Conservation (phyloP, 805 yeast genomes). For the Yamadazyma nakazawae region DNA sequence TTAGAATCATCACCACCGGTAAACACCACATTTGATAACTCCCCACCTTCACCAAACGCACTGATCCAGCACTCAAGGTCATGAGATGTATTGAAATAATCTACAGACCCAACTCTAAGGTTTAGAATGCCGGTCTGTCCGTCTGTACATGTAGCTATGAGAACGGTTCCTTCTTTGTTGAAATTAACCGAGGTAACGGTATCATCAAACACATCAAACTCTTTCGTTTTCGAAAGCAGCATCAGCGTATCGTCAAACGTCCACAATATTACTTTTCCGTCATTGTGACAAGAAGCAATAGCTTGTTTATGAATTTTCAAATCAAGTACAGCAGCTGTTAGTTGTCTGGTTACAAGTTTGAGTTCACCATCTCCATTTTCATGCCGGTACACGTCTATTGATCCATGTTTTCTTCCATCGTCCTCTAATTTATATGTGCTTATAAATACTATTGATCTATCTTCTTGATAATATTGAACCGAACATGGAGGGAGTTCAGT, state of each 20-base stretch:
- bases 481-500: slow-evolving; percentile 83
- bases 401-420: slow-evolving; percentile 62
- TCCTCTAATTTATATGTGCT: slow-evolving; percentile 80
- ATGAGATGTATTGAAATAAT: slow-evolving; percentile 45
- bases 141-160: slow-evolving; percentile 56
- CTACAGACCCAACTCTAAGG: slow-evolving; percentile 15
- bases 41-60: slow-evolving; percentile 57
- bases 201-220: slow-evolving; percentile 10
- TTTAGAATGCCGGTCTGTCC: slow-evolving; percentile 55
- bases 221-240: not conserved
- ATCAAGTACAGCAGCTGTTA: slow-evolving; percentile 69
- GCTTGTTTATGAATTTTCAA: slow-evolving; percentile 62
- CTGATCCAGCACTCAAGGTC: slow-evolving; percentile 88
- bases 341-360: slow-evolving; percentile 17
- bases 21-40: slow-evolving; percentile 55
- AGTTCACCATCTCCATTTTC: slow-evolving; percentile 4
- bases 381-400: slow-evolving; percentile 41
- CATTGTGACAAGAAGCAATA: slow-evolving; percentile 71
- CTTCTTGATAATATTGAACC: slow-evolving; percentile 54
- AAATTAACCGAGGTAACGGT: slow-evolving; percentile 55
- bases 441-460: slow-evolving; percentile 47
- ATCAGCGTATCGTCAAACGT: slow-evolving; percentile 10
- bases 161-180: not conserved
- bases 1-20: slow-evolving; percentile 91
- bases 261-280: slow-evolving; percentile 76